Evolutionary conservation across 345 rosid species (phyloP), one percentile per base, ranked within the genome.

Genomic region (Linum usitatissimum): DNA sequence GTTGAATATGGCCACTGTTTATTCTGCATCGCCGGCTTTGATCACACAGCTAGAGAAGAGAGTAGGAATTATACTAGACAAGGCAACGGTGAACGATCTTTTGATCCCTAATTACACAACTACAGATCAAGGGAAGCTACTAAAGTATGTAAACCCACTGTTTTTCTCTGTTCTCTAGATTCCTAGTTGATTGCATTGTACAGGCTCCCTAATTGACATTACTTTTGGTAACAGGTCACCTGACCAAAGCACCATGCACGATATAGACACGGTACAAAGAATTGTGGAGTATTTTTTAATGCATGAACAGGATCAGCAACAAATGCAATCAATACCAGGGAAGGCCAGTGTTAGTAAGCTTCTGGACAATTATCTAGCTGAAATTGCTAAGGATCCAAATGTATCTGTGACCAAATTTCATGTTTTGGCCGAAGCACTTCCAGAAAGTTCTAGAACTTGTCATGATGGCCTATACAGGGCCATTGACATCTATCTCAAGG

Each of bases 401-500:
- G 51, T 45, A 45, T 45, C 51, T 15, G 51, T 45, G 13, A 45
- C 51, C 15, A 45, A 45, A 45, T 45, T 45, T 45, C 51, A 45
- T 13, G 51, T 45, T 45, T 45, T 45, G 15, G 51, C 51, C 4
- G 51, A 45, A 45, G 51, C 51, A 45, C 51, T 45, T 13, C 51
- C 51, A 10, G 51, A 45, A 45, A 45, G 10, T 45, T 13, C 51
- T 12, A 45, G 51, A 45, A 13, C 51, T 10, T 45, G 51, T 15
- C 51, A 45, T 45, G 51, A 45, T 45, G 51, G 51, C 4, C 51
- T 45, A 15, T 45, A 45, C 28, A 20, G 59, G 30, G 96, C 98
- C 70, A 86, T 88, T 68, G 96, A 88, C 66, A 86, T 83, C 73
- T 91, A 84, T 12, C 88, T 88, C 65, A 86, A 91, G 98, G 96